Base-by-base conservation (phyloP, 1,284 basidiomycete genomes). In the Fomitopsis schrenkii region DNA sequence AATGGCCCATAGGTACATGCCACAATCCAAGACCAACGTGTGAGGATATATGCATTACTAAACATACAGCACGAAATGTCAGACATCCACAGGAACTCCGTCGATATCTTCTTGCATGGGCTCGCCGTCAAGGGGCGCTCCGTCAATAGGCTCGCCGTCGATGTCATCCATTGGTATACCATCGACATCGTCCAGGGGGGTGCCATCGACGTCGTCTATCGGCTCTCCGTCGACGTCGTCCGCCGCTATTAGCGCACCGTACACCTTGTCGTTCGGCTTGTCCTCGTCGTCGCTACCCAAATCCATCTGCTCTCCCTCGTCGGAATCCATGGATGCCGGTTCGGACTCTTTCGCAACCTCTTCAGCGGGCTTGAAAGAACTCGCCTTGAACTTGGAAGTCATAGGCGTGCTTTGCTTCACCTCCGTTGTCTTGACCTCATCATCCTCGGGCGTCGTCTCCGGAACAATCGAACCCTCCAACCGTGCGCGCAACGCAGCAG, bases 311-410 rank as follows among this genome's bases (percentile, higher is more conserved):
- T 74, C 76, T 5, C 78, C 80, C 64, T 83, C 83, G 17, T 86
- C 67, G 59, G 82, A 80, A 46, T 71, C 68, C 10, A 68, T 68
- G n/a, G 71, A 73, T 59, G 75, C 72, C 42, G 75, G 59, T 57
- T 69, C 66, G 52, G 70, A 68, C 41, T 68, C 38, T 10, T 63
- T 62, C 10, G 69, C 66, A 1, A 69, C 66, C 19, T 71, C 69
- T 35, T 78, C 80, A 0, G 92, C 91, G 4, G 87, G 85, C 67
- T 88, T 86, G 77, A 93, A 93, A 14, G 87, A 81, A 69, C 84
- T 90, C 7, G 85, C 78, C 73, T 93, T 95, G 82, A 95, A 95
- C 59, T 84, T 84, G 36, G 85, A 85, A 14, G 82, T 81, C 1
- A 61, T 71, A 7, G 72, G 69, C 8, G 67, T 68, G 57, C 48